phyloP scores from a whole-genome alignment of 164 flowering plant species.

The Dillenia turbinata region DNA sequence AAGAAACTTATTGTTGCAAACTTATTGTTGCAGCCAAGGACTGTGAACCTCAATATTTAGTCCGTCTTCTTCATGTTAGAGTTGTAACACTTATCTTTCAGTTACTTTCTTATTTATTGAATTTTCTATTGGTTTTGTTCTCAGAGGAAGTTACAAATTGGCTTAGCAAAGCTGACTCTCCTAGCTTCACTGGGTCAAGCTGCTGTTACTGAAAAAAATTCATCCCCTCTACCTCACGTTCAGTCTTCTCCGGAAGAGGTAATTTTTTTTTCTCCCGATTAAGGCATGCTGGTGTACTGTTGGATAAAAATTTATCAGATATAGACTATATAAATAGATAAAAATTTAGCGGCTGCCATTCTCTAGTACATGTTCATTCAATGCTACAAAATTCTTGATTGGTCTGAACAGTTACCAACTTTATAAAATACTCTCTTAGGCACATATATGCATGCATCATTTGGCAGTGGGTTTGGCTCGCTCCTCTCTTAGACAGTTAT shows the following conservation, averaged over 20 bases:
- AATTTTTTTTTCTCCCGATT: constrained; percentile 4
- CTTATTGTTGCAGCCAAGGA: constrained; percentile 94
- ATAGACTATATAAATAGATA: no score
- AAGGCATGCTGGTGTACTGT: background rate
- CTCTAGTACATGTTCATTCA: no score
- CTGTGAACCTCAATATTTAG: constrained; percentile 89
- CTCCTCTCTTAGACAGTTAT: no score
- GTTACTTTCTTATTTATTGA: constrained; percentile 5
- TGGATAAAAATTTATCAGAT: background rate
- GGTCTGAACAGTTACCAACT: no score
- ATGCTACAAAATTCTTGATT: no score
- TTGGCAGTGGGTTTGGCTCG: no score
- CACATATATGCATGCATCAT: no score
- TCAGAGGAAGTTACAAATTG: constrained; percentile 87
- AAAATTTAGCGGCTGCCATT: no score
- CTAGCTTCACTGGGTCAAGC: constrained; percentile 92
- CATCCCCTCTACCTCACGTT: constrained; percentile 46
- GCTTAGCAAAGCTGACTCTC: constrained; percentile 91
- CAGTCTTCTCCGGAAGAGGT: constrained; percentile 89
- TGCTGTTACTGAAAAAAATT: constrained; percentile 63
- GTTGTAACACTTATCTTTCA: constrained; percentile 2
- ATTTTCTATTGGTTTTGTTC: constrained; percentile 14
- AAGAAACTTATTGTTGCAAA: constrained; percentile 58
- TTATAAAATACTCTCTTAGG: no score
- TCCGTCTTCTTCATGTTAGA: constrained; percentile 90